Base-by-base conservation (phyloP, 2,329 filamentous ascomycete species). In the Epichloe bromicola region DNA sequence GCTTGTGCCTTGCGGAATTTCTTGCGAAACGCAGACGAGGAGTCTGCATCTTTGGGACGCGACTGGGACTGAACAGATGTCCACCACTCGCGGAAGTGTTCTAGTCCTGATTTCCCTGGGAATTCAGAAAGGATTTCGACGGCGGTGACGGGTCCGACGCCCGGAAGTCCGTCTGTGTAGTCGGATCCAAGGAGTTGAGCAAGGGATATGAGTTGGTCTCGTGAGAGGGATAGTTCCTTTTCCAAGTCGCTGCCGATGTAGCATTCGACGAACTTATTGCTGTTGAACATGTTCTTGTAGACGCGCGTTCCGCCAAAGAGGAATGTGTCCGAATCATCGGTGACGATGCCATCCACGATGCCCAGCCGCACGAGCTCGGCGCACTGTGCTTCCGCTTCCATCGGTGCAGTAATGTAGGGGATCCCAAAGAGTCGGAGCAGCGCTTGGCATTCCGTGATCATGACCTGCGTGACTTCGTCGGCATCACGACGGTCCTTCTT, bases 281-380 rank as follows among this genome's bases (percentile, higher is more conserved):
- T 85, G 67, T 96, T 98, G 74, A 98, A 98, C 89, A 98, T 95
- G 72, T 98, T 98, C 67, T 98, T 98, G 75, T 98, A 98, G 20
- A 98, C 86, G 17, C 91, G 78, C 0, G 89, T 98, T 38, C 93
- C 94, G 17, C 93, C 94, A 65, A 98, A 98, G 1, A 98, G 78
- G 62, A 98, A 98, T 1, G 85, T 94, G 71, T 98, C 93, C 3
- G 86, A 94, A 64, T 98, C 93, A 61, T 98, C 93, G 0, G 94
- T 98, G 33, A 98, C 90, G 55, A 98, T 95, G 12, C 94, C 93
- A 64, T 98, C 94, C 8, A 98, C 94, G 0, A 97, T 79, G 0
- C 88, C 88, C 0, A 97, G 73, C 0, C 70, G 71, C 1, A 98
- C 90, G 4, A 98, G 79, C 67, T 95, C 87, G 0, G 93, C 93